Evolutionary conservation across 2,329 filamentous ascomycete genomes (phyloP).

Genomic region (Arthrinium phaeospermum): DNA sequence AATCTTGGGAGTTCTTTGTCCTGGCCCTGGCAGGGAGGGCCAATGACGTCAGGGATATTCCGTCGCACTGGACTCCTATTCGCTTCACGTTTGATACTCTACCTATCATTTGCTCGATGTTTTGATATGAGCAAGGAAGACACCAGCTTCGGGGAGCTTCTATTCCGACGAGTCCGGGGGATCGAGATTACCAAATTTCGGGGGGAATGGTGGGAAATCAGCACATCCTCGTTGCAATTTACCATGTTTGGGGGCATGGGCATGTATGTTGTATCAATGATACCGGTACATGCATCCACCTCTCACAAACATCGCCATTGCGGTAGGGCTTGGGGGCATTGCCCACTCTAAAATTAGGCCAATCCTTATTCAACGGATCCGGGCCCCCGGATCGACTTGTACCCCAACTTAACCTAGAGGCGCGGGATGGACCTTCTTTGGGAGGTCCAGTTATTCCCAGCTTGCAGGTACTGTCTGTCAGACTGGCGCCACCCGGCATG

Average conservation of each 20-base stretch:
- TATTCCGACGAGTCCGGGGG: background rate
- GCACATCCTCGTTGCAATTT: background rate
- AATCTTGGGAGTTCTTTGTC: background rate
- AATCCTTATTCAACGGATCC: constrained; percentile 11
- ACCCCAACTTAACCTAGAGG: background rate
- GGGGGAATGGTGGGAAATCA: background rate
- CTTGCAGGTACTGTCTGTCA: background rate
- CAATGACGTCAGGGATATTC: background rate
- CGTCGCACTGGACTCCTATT: background rate
- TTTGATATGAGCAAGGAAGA: background rate
- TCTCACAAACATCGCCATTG: background rate
- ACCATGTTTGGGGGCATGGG: background rate
- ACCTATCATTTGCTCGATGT: background rate
- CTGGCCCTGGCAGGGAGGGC: background rate
- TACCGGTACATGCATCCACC: background rate
- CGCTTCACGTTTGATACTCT: background rate
- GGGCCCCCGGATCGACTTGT: background rate
- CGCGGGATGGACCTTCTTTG: background rate
- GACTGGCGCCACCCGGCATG: background rate
- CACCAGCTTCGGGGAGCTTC: background rate
- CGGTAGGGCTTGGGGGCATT: background rate
- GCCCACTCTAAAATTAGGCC: constrained; percentile 12
- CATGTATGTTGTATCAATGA: background rate
- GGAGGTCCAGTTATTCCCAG: background rate
- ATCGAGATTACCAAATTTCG: background rate